These are phyloP conservation scores for Thermothielavioides terrestris DNA, from an alignment of 495 filamentous ascomycete species.

Conservation along the genomic window DNA sequence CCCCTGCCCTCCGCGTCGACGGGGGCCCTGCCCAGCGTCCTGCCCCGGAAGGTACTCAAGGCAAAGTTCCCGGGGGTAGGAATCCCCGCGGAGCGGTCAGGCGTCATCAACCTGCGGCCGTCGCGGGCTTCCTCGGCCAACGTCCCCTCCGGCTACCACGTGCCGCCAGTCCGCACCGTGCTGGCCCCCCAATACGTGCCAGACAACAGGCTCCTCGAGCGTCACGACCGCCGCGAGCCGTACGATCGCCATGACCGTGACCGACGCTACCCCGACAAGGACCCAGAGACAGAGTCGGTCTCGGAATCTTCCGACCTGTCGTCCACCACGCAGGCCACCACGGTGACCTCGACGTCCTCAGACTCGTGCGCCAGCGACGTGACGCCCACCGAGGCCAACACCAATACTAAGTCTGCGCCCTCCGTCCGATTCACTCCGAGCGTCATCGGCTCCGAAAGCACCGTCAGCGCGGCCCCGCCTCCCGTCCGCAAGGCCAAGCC, in stretches of 20 bases:
- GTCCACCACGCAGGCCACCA: constrained; percentile 37
- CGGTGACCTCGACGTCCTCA: constrained; percentile 20
- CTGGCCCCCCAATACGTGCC: constrained; percentile 14
- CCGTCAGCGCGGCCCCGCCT: constrained; percentile 21
- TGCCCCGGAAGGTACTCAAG: constrained; percentile 28
- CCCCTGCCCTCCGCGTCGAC: constrained; percentile 4
- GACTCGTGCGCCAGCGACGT: constrained; percentile 24
- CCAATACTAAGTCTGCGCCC: constrained; percentile 25
- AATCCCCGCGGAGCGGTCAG: constrained; percentile 21
- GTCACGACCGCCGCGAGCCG: constrained; percentile 1
- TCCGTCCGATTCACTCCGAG: constrained; percentile 30
- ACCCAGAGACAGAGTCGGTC: constrained; percentile 35
- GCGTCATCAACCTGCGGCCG: constrained; percentile 21
- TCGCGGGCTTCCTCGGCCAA: constrained; percentile 17
- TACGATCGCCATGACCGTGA: constrained; percentile 18
- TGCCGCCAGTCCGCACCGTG: constrained; percentile 17
- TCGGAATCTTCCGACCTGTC: constrained; percentile 38
- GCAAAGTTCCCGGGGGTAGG: constrained; percentile 25
- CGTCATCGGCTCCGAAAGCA: constrained; percentile 22
- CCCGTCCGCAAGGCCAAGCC: constrained; percentile 24
- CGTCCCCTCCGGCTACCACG: constrained; percentile 15
- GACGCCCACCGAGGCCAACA: constrained; percentile 25
- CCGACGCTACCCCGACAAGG: constrained; percentile 16
- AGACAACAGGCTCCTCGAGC: constrained; percentile 11
- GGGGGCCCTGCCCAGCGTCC: constrained; percentile 15